Conservation (phyloP, 805 yeast genomes). For the Millerozyma acaciae region DNA sequence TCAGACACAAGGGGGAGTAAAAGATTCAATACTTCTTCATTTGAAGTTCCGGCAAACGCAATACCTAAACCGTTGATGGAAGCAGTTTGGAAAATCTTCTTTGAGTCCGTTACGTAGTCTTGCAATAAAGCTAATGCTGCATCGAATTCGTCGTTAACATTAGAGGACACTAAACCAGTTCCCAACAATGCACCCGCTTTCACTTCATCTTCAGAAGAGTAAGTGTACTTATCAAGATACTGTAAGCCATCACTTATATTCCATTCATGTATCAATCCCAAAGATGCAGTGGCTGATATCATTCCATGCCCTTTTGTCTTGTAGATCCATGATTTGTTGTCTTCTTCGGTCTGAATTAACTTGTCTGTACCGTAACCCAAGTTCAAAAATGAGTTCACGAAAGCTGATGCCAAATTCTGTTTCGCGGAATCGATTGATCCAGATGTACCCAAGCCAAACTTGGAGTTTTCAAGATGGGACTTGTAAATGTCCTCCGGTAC, state of each 20-base stretch:
- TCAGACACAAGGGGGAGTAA: constrained; percentile 82
- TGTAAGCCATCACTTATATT: constrained; percentile 85
- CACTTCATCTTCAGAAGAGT: constrained; percentile 78
- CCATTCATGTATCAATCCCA: constrained; percentile 92
- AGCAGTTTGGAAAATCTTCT: constrained; percentile 63
- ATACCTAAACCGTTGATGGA: constrained; percentile 90
- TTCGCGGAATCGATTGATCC: constrained; percentile 77
- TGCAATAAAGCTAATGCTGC: constrained; percentile 83
- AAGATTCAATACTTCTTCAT: constrained; percentile 74
- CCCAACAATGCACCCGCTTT: constrained; percentile 97
- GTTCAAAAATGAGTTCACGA: constrained; percentile 87
- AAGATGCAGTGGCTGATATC: constrained; percentile 85
- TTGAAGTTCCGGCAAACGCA: constrained; percentile 91
- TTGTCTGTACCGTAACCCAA: constrained; percentile 89
- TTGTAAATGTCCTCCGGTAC: constrained; percentile 94
- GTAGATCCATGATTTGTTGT: constrained; percentile 77
- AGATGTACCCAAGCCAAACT: constrained; percentile 56
- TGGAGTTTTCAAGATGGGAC: constrained; percentile 75
- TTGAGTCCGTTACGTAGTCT: constrained; percentile 71
- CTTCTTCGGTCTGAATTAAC: constrained; percentile 68
- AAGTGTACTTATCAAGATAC: constrained; percentile 80
- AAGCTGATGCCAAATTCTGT: constrained; percentile 91
- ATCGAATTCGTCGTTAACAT: constrained; percentile 94
- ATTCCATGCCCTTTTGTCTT: constrained; percentile 90
- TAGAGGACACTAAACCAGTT: constrained; percentile 86